phyloP scores from a whole-genome alignment of 495 filamentous ascomycete species.

The Podospora anserina region DNA sequence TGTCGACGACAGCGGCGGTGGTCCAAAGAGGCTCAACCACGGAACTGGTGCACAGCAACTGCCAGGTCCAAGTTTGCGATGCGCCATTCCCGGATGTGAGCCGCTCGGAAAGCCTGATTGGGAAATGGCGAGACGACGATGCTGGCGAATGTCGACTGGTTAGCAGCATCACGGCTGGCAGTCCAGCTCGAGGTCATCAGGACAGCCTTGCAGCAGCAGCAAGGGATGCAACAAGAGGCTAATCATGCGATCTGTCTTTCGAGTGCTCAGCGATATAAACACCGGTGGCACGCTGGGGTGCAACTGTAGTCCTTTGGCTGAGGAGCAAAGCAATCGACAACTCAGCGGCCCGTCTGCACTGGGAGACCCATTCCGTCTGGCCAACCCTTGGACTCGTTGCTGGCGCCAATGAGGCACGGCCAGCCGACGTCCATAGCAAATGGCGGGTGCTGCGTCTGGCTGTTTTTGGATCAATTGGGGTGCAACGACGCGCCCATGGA shows the following conservation, averaged over 20 bases:
- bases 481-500: constrained; percentile 22
- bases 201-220: constrained; percentile 19
- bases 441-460: constrained; percentile 21
- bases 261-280: not conserved
- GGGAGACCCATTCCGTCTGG: constrained; percentile 6
- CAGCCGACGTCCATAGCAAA: constrained; percentile 6
- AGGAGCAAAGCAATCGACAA: not conserved
- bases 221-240: constrained; percentile 9
- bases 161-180: constrained; percentile 10
- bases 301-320: not conserved
- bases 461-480: constrained; percentile 25
- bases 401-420: constrained; percentile 4
- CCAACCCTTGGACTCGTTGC: not conserved
- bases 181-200: constrained; percentile 22
- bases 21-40: constrained; percentile 17
- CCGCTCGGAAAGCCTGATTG: constrained; percentile 18
- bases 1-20: not conserved
- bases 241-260: constrained; percentile 19
- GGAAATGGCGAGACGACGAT: constrained; percentile 11
- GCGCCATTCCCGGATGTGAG: constrained; percentile 9
- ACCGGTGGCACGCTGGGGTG: constrained; percentile 9
- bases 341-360: constrained; percentile 6
- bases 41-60: constrained; percentile 1
- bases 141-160: not conserved
- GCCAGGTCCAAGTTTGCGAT: constrained; percentile 7